A percentile compares a stretch with the other conserved stretches of the same genome.
Evolutionary conservation across 495 filamentous ascomycete genomes (phyloP).

Genomic region (Neurospora cerealis): DNA sequence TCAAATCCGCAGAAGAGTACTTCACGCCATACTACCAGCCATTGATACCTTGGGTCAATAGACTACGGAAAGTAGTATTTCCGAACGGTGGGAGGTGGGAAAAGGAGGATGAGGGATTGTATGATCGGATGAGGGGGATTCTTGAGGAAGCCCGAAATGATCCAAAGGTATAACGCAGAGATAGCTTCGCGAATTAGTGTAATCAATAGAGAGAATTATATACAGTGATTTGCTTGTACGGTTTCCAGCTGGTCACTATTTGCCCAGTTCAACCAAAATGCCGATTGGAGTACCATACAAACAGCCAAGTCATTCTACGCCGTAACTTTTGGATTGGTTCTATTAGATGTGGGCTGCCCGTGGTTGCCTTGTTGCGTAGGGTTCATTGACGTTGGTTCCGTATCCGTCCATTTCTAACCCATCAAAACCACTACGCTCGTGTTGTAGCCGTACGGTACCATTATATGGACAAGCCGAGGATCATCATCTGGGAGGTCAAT

Average conservation of each 20-base stretch:
- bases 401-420: too few species aligned
- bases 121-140: neutral
- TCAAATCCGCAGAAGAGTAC: constrained; percentile 14
- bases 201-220: neutral
- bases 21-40: constrained; percentile 19
- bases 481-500: too few species aligned
- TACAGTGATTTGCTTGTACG: neutral
- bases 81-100: constrained; percentile 22
- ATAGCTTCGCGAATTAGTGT: neutral
- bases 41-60: constrained; percentile 18
- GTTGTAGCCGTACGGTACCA: too few species aligned
- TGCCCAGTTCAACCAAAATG: neutral
- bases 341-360: too few species aligned
- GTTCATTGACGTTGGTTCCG: too few species aligned
- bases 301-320: too few species aligned
- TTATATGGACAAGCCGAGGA: too few species aligned
- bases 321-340: too few species aligned
- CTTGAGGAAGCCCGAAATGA: neutral
- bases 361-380: too few species aligned
- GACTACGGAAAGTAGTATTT: constrained; percentile 27
- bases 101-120: too few species aligned
- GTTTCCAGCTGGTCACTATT: neutral
- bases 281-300: neutral
- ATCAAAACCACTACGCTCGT: too few species aligned
- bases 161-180: neutral